These are phyloP conservation scores for Alnus glutinosa DNA, from an alignment of 306 rosid genomes.

Conservation along the genomic window DNA sequence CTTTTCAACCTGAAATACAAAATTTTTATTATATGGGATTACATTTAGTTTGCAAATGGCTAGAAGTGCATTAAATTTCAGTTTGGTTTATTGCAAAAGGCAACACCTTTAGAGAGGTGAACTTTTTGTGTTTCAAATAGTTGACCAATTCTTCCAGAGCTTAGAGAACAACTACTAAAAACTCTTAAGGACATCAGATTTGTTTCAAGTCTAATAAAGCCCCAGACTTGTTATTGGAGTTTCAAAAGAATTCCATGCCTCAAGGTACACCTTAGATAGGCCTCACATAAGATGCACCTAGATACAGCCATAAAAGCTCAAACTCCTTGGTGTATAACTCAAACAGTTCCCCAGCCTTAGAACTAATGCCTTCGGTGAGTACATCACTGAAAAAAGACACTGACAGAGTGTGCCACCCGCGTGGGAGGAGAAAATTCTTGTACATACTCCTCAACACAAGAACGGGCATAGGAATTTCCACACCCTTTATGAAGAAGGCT, in stretches of 20 bases:
- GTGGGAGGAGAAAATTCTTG: background rate
- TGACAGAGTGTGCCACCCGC: background rate
- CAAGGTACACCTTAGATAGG: background rate
- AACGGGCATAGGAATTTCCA: background rate
- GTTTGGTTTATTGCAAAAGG: background rate
- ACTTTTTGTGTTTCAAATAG: background rate
- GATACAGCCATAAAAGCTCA: background rate
- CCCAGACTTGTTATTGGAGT: background rate
- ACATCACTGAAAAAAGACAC: background rate
- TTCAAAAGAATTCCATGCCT: background rate
- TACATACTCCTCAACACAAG: background rate
- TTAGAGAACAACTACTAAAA: background rate
- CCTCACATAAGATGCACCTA: conserved; percentile 1
- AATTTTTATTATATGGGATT: background rate
- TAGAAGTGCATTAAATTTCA: background rate
- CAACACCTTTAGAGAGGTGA: conserved; percentile 1
- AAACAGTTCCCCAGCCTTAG: background rate
- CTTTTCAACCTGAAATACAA: conserved; percentile 73
- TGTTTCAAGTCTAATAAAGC: background rate
- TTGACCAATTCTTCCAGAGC: conserved; percentile 2
- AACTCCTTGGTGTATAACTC: background rate
- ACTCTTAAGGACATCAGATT: background rate
- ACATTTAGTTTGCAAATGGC: background rate
- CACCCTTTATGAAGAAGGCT: background rate
- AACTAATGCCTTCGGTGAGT: background rate